phyloP scores from a whole-genome alignment of 345 rosid genomes.

The Hevea brasiliensis region DNA sequence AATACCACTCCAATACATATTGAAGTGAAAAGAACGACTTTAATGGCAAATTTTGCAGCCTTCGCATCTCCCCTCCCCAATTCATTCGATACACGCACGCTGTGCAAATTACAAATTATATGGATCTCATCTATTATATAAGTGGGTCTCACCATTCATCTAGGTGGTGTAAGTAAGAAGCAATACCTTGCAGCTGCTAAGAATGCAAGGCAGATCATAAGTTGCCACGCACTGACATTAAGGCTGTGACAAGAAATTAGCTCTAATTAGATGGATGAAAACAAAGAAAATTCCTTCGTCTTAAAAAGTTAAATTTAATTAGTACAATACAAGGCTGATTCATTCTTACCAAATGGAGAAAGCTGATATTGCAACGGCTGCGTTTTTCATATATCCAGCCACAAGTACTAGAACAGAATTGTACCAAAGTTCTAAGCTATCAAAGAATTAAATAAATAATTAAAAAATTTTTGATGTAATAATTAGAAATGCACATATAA shows the following conservation, averaged over 20 bases:
- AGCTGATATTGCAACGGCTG: slow-evolving; percentile 59
- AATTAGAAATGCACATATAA: too few relatives aligned
- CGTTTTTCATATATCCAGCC: slow-evolving; percentile 73
- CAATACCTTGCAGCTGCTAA: slow-evolving; percentile 53
- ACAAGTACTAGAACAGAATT: slow-evolving; percentile 57
- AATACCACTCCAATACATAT: slow-evolving; percentile 40
- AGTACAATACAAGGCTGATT: too few relatives aligned
- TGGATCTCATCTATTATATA: too few relatives aligned
- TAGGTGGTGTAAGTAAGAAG: too few relatives aligned
- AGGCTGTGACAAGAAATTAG: slow-evolving; percentile 24
- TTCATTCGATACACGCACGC: slow-evolving; percentile 71
- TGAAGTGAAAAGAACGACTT: slow-evolving; percentile 41
- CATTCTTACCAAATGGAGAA: slow-evolving; percentile 76
- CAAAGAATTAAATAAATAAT: not conserved
- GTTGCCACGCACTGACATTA: slow-evolving; percentile 52
- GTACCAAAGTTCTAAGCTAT: slow-evolving; percentile 87
- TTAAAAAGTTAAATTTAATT: too few relatives aligned
- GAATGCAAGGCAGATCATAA: slow-evolving; percentile 59
- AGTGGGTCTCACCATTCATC: too few relatives aligned
- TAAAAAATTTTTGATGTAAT: not conserved
- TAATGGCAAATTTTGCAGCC: slow-evolving; percentile 53
- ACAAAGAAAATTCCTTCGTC: too few relatives aligned
- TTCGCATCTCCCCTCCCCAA: slow-evolving; percentile 56
- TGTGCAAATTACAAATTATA: slow-evolving; percentile 14
- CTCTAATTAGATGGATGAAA: not conserved